phyloP scores from a whole-genome alignment of 306 rosid species.

The Inga laurina region DNA sequence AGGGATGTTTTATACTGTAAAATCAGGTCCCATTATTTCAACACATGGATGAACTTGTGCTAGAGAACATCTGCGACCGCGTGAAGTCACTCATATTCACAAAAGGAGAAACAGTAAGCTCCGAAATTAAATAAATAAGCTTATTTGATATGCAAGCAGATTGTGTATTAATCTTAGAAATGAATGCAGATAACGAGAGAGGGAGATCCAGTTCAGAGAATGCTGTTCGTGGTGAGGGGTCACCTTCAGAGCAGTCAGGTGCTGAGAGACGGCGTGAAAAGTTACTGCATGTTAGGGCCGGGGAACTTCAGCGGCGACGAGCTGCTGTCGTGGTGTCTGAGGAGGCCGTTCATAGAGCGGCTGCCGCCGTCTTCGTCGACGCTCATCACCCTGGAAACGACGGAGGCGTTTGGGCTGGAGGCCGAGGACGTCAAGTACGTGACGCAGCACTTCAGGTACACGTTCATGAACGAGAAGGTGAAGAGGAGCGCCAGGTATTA shows the following conservation, averaged over 20 bases:
- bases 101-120: slow-evolving; percentile 87
- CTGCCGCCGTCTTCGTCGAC: slow-evolving; percentile 83
- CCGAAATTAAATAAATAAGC: neutral
- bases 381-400: slow-evolving; percentile 72
- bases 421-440: slow-evolving; percentile 85
- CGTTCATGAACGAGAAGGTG: slow-evolving; percentile 83
- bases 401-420: slow-evolving; percentile 86
- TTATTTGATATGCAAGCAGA: neutral
- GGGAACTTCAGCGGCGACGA: slow-evolving; percentile 96
- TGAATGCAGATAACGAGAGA: slow-evolving; percentile 66
- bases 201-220: slow-evolving; percentile 93
- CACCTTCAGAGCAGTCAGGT: slow-evolving; percentile 91
- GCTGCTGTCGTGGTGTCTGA: slow-evolving; percentile 88
- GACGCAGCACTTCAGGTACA: slow-evolving; percentile 91
- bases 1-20: neutral
- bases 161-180: neutral
- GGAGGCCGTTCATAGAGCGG: slow-evolving; percentile 76
- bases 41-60: slow-evolving; percentile 89
- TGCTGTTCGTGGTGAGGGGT: slow-evolving; percentile 91
- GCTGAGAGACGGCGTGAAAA: slow-evolving; percentile 82
- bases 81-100: slow-evolving; percentile 92
- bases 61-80: slow-evolving; percentile 92
- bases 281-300: slow-evolving; percentile 93
- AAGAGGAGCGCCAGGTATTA: slow-evolving; percentile 91
- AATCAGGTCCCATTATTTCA: slow-evolving; percentile 85